Percentiles rank a stretch among this genome's conserved stretches.
These are phyloP conservation scores for Gloeophyllum trabeum DNA, from an alignment of 768 basidiomycete genomes.

Conservation along the genomic window DNA sequence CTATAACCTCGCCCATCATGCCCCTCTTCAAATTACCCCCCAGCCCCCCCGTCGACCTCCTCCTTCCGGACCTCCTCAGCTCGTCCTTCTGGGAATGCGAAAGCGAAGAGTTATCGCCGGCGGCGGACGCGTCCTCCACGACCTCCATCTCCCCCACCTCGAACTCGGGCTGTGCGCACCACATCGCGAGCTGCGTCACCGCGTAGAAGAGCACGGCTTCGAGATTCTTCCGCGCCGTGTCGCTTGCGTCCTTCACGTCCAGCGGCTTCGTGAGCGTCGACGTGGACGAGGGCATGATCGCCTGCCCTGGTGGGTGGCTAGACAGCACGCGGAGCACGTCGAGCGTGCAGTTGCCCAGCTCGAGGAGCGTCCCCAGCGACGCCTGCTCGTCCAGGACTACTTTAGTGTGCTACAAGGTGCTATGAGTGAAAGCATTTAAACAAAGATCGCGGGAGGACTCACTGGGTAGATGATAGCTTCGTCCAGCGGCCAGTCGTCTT, in stretches of 20 bases:
- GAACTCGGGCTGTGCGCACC: conserved; percentile 64
- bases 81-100: too few relatives aligned
- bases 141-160: conserved; percentile 36
- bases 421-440: neutral
- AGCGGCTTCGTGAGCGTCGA: conserved; percentile 29
- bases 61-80: conserved; percentile 29
- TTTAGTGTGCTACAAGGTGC: conserved; percentile 58
- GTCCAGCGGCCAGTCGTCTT: conserved; percentile 62
- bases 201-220: conserved; percentile 63
- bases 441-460: conserved; percentile 17
- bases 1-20: conserved; percentile 72
- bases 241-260: conserved; percentile 44
- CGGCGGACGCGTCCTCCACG: conserved; percentile 25
- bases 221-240: conserved; percentile 47
- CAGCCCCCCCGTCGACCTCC: conserved; percentile 32
- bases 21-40: conserved; percentile 61
- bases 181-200: conserved; percentile 69
- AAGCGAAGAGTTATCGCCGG: conserved; percentile 7
- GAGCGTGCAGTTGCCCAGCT: conserved; percentile 66
- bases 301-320: conserved; percentile 47
- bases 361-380: conserved; percentile 80
- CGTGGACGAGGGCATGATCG: conserved; percentile 25
- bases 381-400: conserved; percentile 75
- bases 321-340: conserved; percentile 64
- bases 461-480: conserved; percentile 69